These are phyloP conservation scores for Quercus aquifolioides DNA, from an alignment of 306 rosid species.

Conservation along the genomic window DNA sequence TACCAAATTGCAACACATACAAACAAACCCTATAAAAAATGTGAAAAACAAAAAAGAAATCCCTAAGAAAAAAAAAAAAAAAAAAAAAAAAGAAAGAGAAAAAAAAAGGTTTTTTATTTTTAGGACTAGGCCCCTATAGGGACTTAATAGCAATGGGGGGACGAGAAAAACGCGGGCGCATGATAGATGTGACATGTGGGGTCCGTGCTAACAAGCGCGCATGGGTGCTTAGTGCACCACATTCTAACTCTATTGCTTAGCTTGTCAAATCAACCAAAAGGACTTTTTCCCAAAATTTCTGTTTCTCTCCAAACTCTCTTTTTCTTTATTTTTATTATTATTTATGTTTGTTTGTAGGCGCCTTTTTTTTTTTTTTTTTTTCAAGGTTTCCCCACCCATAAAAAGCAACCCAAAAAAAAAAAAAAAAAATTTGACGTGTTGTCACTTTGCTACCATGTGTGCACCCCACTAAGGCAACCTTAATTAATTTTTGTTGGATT, in stretches of 20 bases:
- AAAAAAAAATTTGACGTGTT: conserved; percentile 22
- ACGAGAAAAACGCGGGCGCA: conserved; percentile 45
- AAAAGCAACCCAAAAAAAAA: neutral
- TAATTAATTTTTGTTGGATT: conserved; percentile 14
- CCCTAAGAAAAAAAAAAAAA: neutral
- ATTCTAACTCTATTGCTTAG: conserved; percentile 32
- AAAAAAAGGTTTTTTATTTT: neutral
- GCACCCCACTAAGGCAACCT: conserved; percentile 64
- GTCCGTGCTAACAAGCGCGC: conserved; percentile 49
- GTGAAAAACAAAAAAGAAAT: neutral
- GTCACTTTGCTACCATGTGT: conserved; percentile 36
- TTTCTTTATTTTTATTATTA: neutral
- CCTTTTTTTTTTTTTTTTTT: neutral
- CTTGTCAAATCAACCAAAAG: conserved; percentile 37
- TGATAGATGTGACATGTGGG: conserved; percentile 49
- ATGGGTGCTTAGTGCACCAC: conserved; percentile 58
- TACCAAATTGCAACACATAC: neutral
- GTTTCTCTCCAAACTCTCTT: neutral
- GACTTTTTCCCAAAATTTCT: neutral
- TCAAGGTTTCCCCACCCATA: conserved; percentile 21
- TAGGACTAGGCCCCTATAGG: too few relatives aligned
- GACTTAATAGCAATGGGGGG: neutral
- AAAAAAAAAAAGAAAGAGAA: neutral
- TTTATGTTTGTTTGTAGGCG: too few relatives aligned
- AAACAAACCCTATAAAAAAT: neutral